Conservation (phyloP, 306 rosid species). For the Cyclanthera cordifolia region DNA sequence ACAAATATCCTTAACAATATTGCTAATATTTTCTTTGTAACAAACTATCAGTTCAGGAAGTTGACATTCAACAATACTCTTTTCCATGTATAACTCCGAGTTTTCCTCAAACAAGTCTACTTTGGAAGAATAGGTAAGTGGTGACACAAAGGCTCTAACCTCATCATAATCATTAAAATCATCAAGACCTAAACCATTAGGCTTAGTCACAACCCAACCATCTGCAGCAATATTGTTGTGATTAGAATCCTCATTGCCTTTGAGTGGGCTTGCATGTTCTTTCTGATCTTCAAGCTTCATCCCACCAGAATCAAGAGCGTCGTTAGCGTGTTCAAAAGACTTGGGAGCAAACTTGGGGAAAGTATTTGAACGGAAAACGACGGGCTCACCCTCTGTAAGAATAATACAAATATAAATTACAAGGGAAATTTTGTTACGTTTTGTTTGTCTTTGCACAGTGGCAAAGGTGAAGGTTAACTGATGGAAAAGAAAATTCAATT, state of each 20-base stretch:
- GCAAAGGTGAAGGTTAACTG: not conserved
- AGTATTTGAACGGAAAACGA: slow-evolving; percentile 33
- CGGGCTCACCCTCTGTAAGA: slow-evolving; percentile 51
- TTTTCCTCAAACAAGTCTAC: slow-evolving; percentile 26
- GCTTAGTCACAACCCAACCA: slow-evolving; percentile 4
- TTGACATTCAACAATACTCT: slow-evolving; percentile 45
- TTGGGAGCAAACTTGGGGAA: slow-evolving; percentile 26
- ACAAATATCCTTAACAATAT: slow-evolving; percentile 68
- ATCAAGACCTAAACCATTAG: not conserved
- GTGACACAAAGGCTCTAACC: slow-evolving; percentile 19
- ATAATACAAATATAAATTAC: not conserved
- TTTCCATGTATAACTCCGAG: slow-evolving; percentile 35
- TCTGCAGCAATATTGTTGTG: not conserved
- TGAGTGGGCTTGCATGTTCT: slow-evolving; percentile 18
- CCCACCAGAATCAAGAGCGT: slow-evolving; percentile 25
- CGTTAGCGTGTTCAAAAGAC: slow-evolving; percentile 32
- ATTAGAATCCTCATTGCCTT: slow-evolving; percentile 9
- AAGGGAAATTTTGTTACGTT: not conserved
- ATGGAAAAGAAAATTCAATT: not conserved
- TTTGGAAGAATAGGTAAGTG: slow-evolving; percentile 30
- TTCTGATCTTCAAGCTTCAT: slow-evolving; percentile 27
- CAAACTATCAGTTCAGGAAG: slow-evolving; percentile 44
- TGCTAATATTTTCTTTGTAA: slow-evolving; percentile 41
- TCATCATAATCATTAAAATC: slow-evolving; percentile 27
- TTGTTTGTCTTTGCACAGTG: not conserved